These are phyloP conservation scores for Celoporthe dispersa DNA, from an alignment of 2,329 filamentous ascomycete species.

Conservation along the genomic window DNA sequence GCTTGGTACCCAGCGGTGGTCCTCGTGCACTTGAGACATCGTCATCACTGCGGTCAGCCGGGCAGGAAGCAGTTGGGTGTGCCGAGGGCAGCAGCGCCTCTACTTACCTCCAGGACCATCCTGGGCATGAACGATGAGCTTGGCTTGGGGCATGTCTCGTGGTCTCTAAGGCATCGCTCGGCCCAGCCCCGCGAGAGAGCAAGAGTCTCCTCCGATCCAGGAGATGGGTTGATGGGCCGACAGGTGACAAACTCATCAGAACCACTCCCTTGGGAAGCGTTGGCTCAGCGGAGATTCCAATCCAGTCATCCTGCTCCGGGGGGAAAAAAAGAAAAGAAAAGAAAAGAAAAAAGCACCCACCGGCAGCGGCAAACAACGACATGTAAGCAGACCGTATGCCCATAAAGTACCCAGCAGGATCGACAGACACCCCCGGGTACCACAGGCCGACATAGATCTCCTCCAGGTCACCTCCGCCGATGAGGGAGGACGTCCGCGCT, in stretches of 20 bases:
- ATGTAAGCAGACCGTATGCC: background rate
- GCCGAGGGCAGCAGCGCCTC: background rate
- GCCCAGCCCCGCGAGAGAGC: background rate
- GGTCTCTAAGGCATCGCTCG: background rate
- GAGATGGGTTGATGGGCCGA: background rate
- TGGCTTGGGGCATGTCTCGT: background rate
- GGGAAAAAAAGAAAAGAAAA: too few relatives aligned
- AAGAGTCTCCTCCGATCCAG: background rate
- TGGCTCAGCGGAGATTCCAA: background rate
- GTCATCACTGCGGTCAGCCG: background rate
- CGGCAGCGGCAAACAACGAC: background rate
- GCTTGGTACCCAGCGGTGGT: background rate
- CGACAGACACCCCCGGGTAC: background rate
- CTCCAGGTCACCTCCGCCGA: background rate
- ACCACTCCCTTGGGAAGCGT: background rate
- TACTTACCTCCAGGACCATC: background rate
- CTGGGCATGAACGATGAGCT: slow-evolving; percentile 3
- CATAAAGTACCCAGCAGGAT: background rate
- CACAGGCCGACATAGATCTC: background rate
- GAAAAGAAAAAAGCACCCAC: too few relatives aligned
- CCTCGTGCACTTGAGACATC: background rate
- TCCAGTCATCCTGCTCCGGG: background rate
- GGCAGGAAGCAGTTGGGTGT: too few relatives aligned
- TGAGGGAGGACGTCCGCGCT: background rate
- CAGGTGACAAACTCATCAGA: background rate